phyloP scores from a whole-genome alignment of 2,329 filamentous ascomycete species.

The Diaporthe helianthi region DNA sequence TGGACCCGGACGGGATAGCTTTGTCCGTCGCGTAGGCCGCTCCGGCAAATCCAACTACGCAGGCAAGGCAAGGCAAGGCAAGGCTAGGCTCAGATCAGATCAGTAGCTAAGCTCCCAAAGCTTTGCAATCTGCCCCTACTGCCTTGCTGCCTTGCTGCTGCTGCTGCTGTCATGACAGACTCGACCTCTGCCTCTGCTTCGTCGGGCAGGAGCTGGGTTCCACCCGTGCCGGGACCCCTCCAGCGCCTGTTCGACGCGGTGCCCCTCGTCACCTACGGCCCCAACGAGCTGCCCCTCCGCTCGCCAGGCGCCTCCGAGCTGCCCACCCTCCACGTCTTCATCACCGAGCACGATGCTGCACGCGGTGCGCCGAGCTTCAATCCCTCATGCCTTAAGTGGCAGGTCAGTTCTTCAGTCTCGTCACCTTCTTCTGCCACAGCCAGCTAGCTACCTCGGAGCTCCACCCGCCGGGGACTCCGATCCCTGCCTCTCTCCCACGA shows the following conservation, averaged over 20 bases:
- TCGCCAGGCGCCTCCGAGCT: slow-evolving; percentile 51
- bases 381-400: slow-evolving; percentile 93
- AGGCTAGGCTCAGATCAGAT: background rate
- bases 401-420: slow-evolving; percentile 63
- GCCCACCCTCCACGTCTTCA: slow-evolving; percentile 79
- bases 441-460: background rate
- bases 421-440: background rate
- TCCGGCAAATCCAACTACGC: background rate
- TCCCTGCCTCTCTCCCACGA: background rate
- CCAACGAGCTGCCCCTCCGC: slow-evolving; percentile 76
- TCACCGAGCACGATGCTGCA: slow-evolving; percentile 66
- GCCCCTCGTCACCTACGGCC: slow-evolving; percentile 76
- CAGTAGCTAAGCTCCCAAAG: background rate
- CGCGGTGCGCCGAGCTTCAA: slow-evolving; percentile 80
- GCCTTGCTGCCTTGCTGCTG: slow-evolving; percentile 10
- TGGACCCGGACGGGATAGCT: background rate
- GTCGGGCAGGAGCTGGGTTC: slow-evolving; percentile 50
- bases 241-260: slow-evolving; percentile 85
- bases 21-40: slow-evolving; percentile 17
- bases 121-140: background rate
- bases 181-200: slow-evolving; percentile 2
- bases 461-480: background rate
- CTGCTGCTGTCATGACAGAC: slow-evolving; percentile 30
- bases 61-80: background rate
- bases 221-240: slow-evolving; percentile 72